A percentile compares a stretch with the other conserved stretches of the same genome.
phyloP scores from a whole-genome alignment of 1,284 basidiomycete genomes.

The Fomitopsis schrenkii region DNA sequence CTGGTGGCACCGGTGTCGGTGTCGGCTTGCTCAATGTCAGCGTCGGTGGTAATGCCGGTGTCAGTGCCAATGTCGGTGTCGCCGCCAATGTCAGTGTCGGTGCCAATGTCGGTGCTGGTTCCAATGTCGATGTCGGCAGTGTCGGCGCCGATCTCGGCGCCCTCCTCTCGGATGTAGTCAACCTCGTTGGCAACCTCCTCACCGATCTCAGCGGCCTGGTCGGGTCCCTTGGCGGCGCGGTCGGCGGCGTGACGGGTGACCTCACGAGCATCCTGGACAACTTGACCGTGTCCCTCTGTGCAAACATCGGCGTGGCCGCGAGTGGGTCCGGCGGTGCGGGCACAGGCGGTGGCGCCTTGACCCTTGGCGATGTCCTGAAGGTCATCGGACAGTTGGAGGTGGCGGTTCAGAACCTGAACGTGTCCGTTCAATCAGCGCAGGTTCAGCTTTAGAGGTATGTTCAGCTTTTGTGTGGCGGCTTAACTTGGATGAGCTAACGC shows the following conservation, averaged over 20 bases:
- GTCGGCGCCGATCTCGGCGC: not conserved
- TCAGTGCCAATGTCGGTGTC: not conserved
- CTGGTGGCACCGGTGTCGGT: not conserved
- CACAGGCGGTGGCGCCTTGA: too few species aligned
- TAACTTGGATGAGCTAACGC: too few species aligned
- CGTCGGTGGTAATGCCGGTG: not conserved
- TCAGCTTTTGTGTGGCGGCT: too few species aligned
- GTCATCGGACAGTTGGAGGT: too few species aligned
- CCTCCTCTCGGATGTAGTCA: not conserved
- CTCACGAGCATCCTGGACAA: too few species aligned
- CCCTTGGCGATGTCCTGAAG: too few species aligned
- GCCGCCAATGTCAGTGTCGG: not conserved
- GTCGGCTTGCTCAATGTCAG: not conserved
- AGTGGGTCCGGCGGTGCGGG: too few species aligned
- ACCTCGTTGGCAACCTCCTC: not conserved
- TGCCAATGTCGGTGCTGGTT: not conserved
- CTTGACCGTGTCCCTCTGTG: too few species aligned
- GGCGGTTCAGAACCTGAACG: too few species aligned
- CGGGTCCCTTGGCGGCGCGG: not conserved
- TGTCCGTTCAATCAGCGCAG: too few species aligned
- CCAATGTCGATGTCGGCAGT: not conserved
- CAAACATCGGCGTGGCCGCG: too few species aligned
- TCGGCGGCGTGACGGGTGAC: not conserved
- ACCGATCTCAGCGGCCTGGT: not conserved
- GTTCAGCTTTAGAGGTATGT: too few species aligned